Evolutionary conservation across 306 rosid genomes (phyloP).

Genomic region (Casuarina equisetifolia): DNA sequence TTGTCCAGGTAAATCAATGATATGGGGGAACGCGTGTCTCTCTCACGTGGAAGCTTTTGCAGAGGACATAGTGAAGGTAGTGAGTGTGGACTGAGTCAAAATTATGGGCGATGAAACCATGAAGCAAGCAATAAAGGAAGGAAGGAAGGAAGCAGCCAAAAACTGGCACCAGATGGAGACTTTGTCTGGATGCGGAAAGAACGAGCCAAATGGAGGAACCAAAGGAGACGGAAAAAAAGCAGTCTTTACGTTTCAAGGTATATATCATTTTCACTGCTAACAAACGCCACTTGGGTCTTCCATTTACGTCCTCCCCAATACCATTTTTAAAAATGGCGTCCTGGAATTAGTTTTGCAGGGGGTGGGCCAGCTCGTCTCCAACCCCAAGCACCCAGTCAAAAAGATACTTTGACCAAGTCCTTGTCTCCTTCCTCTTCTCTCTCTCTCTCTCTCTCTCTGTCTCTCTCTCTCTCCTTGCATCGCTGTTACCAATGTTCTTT

Average conservation of each 20-base stretch:
- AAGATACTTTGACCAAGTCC: constrained; percentile 29
- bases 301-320: background rate
- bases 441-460: background rate
- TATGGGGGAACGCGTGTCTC: too few species aligned
- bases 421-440: background rate
- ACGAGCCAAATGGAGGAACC: constrained; percentile 26
- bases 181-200: constrained; percentile 20
- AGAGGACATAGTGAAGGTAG: too few species aligned
- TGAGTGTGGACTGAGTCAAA: too few species aligned
- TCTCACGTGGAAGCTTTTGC: too few species aligned
- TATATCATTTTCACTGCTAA: background rate
- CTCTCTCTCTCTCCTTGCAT: background rate
- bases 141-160: background rate
- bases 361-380: background rate
- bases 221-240: background rate
- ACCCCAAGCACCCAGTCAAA: constrained; percentile 23
- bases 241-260: background rate
- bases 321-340: too few species aligned
- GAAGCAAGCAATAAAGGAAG: too few species aligned
- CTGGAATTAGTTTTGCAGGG: too few species aligned
- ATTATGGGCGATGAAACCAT: too few species aligned
- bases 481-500: background rate
- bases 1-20: too few species aligned
- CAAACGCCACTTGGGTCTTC: background rate
- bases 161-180: background rate